Conservation (phyloP, 768 basidiomycete genomes). For the Boletus rubescentipes region DNA sequence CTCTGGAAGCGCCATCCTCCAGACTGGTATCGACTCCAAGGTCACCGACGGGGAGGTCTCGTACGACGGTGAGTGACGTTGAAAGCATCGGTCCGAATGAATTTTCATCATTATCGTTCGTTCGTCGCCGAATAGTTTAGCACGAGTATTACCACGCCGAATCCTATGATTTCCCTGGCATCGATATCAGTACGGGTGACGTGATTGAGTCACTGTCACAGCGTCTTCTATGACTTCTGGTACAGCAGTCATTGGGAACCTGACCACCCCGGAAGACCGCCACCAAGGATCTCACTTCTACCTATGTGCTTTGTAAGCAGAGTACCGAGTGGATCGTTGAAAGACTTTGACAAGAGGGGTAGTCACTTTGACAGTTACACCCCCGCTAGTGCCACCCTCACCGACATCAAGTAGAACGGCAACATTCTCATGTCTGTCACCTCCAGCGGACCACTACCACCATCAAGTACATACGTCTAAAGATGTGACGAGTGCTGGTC, state of each 20-base stretch:
- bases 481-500: background rate
- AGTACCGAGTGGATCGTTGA: slow-evolving; percentile 27
- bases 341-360: slow-evolving; percentile 10
- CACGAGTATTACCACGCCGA: slow-evolving; percentile 22
- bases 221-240: slow-evolving; percentile 23
- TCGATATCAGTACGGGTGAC: slow-evolving; percentile 15
- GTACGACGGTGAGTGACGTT: slow-evolving; percentile 13
- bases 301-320: slow-evolving; percentile 13
- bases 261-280: slow-evolving; percentile 13
- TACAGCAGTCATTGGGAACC: slow-evolving; percentile 17
- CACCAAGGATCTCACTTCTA: slow-evolving; percentile 7
- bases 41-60: background rate
- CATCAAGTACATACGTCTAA: slow-evolving; percentile 11
- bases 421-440: slow-evolving; percentile 10
- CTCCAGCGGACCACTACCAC: background rate
- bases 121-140: slow-evolving; percentile 19
- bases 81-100: background rate
- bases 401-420: slow-evolving; percentile 12
- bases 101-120: background rate
- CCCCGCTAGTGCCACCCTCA: slow-evolving; percentile 1
- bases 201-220: slow-evolving; percentile 15
- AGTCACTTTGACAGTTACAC: slow-evolving; percentile 21
- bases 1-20: slow-evolving; percentile 14
- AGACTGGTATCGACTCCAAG: slow-evolving; percentile 19
- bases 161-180: slow-evolving; percentile 12